Base-by-base conservation (phyloP, 805 yeast species). In the Candida sanyiensis region DNA sequence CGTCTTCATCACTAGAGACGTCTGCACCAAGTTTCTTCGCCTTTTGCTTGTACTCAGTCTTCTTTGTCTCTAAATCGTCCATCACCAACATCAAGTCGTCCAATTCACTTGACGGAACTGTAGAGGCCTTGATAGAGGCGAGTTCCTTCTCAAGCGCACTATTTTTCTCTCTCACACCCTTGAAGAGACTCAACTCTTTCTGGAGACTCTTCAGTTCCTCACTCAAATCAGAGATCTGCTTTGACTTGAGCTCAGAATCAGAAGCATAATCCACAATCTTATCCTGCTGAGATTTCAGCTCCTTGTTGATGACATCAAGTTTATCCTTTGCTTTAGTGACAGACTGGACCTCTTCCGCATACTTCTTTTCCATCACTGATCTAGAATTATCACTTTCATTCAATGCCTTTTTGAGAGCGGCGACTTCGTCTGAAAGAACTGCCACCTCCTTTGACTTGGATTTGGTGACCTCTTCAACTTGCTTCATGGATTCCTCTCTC, bases 11-110 rank as follows among this genome's bases (percentile, higher is more conserved):
- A 34, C 85, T 77, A 5, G 87, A 78, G 2, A 79, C 69, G 2
- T 72, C 80, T 37, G 70, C 76, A 1, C 85, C 86, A 5, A 77
- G 51, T 0, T 56, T 63, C 40, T 64, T 66, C 27, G 82, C 66
- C 42, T 64, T 68, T 6, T 58, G 51, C 52, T 80, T 80, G 56
- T 84, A 80, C 45, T 67, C 67, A 22, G 68, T 63, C 41, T 76
- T 76, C 46, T 72, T 75, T 35, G 81, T 87, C 43, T 87, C 95
- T 49, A 86, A 63, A 33, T 85, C 95, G 15, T 83, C 74, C 57
- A 88, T 76, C 15, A 88, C 63, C 18, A 86, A 60, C 77, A 87
- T 72, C 50, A 87, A 58, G 45, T 85, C 95, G 50, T 87, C 95
- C 9, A 78, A 52, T 19, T 79, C 85, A 3, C 72, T 52, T 45